Conservation (phyloP, 2,329 filamentous ascomycete genomes). For the Metarhizium anisopliae region DNA sequence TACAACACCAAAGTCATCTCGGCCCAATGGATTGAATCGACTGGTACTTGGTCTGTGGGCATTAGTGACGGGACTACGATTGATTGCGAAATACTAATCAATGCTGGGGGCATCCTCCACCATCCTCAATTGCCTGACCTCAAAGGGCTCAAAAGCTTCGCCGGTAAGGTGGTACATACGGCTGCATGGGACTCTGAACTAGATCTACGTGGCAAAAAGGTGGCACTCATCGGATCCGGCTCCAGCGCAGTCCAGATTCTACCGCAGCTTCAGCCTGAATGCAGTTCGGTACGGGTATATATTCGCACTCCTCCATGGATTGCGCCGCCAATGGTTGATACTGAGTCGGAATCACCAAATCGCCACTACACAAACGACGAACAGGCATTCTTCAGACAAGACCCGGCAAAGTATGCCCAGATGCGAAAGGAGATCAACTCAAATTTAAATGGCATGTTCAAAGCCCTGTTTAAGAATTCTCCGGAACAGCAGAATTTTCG, state of each 20-base stretch:
- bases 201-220: neutral
- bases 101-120: no score
- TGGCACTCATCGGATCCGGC: neutral
- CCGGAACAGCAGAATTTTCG: neutral
- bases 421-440: neutral
- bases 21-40: no score
- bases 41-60: no score
- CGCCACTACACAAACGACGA: neutral
- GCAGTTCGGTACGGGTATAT: neutral
- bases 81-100: no score
- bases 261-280: neutral
- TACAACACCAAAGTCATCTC: no score
- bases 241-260: neutral
- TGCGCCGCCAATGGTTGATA: neutral
- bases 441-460: neutral
- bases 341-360: no score
- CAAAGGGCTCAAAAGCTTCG: neutral
- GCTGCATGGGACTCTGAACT: neutral
- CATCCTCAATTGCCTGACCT: neutral
- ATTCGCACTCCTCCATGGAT: neutral
- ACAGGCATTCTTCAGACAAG: neutral
- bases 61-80: no score
- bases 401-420: neutral
- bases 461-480: neutral
- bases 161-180: neutral